Evolutionary conservation across 768 basidiomycete species (phyloP), one percentile per base, ranked within the genome.

Genomic region (Auriscalpium vulgare): DNA sequence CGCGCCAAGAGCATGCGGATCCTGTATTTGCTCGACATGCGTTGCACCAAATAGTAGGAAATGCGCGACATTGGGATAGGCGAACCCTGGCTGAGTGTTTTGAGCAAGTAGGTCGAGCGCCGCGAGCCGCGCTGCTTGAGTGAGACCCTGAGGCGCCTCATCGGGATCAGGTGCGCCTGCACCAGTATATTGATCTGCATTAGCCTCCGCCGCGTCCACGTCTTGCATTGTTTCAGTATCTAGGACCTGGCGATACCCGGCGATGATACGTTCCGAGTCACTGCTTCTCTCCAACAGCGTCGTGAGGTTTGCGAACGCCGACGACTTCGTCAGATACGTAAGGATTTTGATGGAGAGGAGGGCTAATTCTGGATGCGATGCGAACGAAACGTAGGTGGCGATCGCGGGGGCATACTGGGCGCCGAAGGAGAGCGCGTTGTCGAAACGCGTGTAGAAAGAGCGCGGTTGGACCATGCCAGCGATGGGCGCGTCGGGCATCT

Each of bases 1-100:
- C 3, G 84, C 80, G 37, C 84, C 84, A 2, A 88, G 75, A 6
- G 88, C 88, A 63, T 83, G 82, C 2, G 89, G 89, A 65, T 91
- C 88, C 62, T 89, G 84, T 35, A 91, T 84, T 55, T 81, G 80
- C 55, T 85, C 75, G 34, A 85, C 81, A 8, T 73, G 72, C n/a
- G 75, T 75, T 2, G 76, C 68, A 3, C 78, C 88, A 63, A 95
- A 90, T 19, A 97, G 77, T 10, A 97, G 72, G 71, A 91, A 89
- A 69, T 97, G 94, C 0, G 88, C 88, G 17, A 95, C 65, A 63
- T 94, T 97, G 7, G 94, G 93, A 61, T 83, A 90, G 0, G 81
- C 70, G 9, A 78, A 71, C 46, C 74, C 77, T 0, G 71, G 67
- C n/a, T 78, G 73, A 0, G 93, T 93, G 57, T 87, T 88, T 56